These are phyloP conservation scores for Trichosporon ovoides DNA, from an alignment of 1,284 basidiomycete species.

Conservation along the genomic window DNA sequence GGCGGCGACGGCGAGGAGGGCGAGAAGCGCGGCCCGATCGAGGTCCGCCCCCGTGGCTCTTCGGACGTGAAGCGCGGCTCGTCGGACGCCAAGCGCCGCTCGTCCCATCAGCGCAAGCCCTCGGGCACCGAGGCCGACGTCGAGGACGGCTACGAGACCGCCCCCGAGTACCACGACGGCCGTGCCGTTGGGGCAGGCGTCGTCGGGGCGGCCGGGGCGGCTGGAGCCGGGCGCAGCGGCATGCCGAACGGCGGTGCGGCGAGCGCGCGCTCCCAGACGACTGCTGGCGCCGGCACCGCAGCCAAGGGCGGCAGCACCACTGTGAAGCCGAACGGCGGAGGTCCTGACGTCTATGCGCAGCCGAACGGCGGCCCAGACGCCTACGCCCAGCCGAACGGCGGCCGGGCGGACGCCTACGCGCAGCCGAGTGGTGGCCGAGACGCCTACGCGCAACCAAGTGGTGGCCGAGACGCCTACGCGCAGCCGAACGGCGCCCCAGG, in stretches of 20 bases:
- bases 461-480: no score
- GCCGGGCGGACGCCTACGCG: no score
- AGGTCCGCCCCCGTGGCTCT: not conserved
- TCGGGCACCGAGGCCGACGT: not conserved
- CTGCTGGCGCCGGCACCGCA: no score
- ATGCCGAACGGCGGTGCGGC: not conserved
- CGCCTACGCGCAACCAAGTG: no score
- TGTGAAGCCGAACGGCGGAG: no score
- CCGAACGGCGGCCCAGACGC: no score
- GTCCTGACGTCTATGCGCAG: no score
- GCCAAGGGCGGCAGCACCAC: no score
- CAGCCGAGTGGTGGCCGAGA: no score
- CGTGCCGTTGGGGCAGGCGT: not conserved
- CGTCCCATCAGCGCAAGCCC: not conserved
- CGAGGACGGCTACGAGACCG: not conserved
- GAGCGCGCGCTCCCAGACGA: not conserved
- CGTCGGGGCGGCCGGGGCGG: not conserved
- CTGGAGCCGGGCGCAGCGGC: not conserved
- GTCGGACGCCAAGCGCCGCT: not conserved
- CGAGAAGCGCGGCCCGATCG: not conserved
- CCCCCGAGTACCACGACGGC: not conserved
- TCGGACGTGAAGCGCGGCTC: not conserved
- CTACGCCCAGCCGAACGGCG: no score
- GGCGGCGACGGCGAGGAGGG: not conserved
- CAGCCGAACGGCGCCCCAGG: no score